Conservation (phyloP, 495 filamentous ascomycete genomes). For the Hypoxylon rickii region DNA sequence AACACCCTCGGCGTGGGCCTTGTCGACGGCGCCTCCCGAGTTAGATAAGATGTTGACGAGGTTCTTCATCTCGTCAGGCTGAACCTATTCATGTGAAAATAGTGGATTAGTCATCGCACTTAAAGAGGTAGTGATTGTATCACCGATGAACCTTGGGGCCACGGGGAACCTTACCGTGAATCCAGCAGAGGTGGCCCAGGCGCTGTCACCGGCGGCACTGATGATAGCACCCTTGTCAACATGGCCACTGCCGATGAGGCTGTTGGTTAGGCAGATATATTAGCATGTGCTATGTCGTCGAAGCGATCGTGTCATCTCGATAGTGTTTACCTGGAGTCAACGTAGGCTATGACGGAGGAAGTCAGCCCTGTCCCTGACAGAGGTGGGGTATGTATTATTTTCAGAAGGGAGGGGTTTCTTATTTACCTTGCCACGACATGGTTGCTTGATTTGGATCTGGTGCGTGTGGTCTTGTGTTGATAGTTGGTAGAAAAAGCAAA, state of each 20-base stretch:
- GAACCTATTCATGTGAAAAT: slow-evolving; percentile 48
- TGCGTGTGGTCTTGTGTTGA: slow-evolving; percentile 5
- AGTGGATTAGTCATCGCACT: slow-evolving; percentile 5
- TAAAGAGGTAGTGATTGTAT: no score
- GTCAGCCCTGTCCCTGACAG: slow-evolving; percentile 44
- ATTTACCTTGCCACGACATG: slow-evolving; percentile 65
- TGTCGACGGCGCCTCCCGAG: slow-evolving; percentile 51
- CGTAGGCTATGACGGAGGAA: slow-evolving; percentile 46
- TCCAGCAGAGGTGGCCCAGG: slow-evolving; percentile 74
- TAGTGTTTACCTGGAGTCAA: slow-evolving; percentile 52
- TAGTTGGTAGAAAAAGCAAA: slow-evolving; percentile 5
- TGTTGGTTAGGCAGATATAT: slow-evolving; percentile 36
- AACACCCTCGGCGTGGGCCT: slow-evolving; percentile 63
- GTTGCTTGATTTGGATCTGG: slow-evolving; percentile 35
- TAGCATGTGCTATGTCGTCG: background rate
- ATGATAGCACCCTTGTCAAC: slow-evolving; percentile 89
- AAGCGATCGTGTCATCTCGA: slow-evolving; percentile 3
- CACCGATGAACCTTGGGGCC: no score
- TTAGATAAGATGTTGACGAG: slow-evolving; percentile 51
- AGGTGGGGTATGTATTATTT: slow-evolving; percentile 42
- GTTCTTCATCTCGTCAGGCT: slow-evolving; percentile 63
- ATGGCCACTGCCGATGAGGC: slow-evolving; percentile 82
- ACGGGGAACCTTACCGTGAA: slow-evolving; percentile 64
- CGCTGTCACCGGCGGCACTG: slow-evolving; percentile 76
- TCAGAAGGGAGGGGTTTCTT: slow-evolving; percentile 4